phyloP scores from a whole-genome alignment of 192 early-diverging fungal species.

The Geranomyces michiganensis region DNA sequence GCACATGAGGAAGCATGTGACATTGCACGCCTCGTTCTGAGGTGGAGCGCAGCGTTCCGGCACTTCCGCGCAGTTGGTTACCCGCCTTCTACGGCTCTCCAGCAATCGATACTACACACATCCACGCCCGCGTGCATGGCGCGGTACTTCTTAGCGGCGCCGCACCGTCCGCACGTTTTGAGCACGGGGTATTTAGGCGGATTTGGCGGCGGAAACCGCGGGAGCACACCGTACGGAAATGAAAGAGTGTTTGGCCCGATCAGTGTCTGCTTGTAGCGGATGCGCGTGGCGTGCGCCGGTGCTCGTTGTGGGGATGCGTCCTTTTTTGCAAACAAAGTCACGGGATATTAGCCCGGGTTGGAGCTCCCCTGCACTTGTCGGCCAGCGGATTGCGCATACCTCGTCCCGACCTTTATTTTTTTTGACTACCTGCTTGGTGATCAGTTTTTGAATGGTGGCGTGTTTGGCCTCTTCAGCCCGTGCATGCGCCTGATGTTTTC shows the following conservation, averaged over 20 bases:
- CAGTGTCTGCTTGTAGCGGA: not conserved
- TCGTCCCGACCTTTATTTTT: constrained; percentile 29
- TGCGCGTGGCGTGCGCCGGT: not conserved
- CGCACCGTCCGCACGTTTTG: constrained; percentile 7
- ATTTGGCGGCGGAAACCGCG: not conserved
- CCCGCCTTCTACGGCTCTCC: not conserved
- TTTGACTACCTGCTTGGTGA: constrained; percentile 26
- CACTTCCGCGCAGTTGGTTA: no score
- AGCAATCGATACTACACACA: constrained; percentile 19
- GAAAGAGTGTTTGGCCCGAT: not conserved
- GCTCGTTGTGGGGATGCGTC: not conserved
- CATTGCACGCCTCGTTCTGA: no score
- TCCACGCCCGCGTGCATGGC: constrained; percentile 1
- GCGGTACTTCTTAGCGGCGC: constrained; percentile 19
- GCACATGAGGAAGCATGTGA: no score
- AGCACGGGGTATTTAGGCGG: not conserved
- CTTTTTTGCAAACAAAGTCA: not conserved
- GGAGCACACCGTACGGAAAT: not conserved
- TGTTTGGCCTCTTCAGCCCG: constrained; percentile 31
- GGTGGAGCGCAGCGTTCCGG: no score
- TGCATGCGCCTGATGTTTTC: constrained; percentile 28
- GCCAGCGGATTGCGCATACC: not conserved
- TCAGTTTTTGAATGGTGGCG: constrained; percentile 33
- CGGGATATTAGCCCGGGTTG: not conserved
- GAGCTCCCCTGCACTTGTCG: not conserved